Evolutionary conservation across 352 stramenopile genomes (phyloP), one percentile per base, ranked within the genome.

Genomic region (Phytopythium ostracodes): DNA sequence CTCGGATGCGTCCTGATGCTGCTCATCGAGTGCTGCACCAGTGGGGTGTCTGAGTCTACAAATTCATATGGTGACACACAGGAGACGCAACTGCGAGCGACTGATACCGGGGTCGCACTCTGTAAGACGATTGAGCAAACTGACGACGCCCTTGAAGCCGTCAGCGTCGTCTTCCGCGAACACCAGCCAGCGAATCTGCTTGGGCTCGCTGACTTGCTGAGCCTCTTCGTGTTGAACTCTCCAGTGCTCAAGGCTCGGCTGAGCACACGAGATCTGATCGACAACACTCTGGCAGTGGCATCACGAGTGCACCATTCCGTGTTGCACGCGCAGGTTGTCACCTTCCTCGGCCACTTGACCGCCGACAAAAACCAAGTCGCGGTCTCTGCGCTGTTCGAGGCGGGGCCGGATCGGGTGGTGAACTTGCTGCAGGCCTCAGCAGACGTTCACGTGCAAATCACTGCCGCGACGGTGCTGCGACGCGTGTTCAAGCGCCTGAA

Each of bases 401-500:
- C 66, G n/a, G 74, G 81, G 2, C 77, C 76, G 0, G 79, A 89
- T 22, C 74, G 82, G 18, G 67, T 91, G 1, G 75, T 70, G 0
- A 91, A 89, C 43, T 47, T 89, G 11, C 60, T 88, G 6, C 73
- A 87, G 42, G 63, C 63, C 22, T 80, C 80, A 6, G 9, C 64
- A 7, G 66, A 62, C n/a, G 52, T 51, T 2, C 51, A 62, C 2
- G 59, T 85, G 2, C 64, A 87, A 51, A 20, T 74, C 7, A 62
- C 66, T 7, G 68, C 75, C 0, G 59, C 71, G 15, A 79, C 65
- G 4, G 52, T 91, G 0, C 61, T 89, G 12, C 71, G 82, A 20
- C 64, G 82, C 20, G 27, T 91, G 20, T 89, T 88, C 65, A 91
- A 89, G 57, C 65, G 66, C 12, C 56, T 86, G 17, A 87, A 89